phyloP scores from a whole-genome alignment of 202 grass and related monocot genomes.

The Setaria viridis region DNA sequence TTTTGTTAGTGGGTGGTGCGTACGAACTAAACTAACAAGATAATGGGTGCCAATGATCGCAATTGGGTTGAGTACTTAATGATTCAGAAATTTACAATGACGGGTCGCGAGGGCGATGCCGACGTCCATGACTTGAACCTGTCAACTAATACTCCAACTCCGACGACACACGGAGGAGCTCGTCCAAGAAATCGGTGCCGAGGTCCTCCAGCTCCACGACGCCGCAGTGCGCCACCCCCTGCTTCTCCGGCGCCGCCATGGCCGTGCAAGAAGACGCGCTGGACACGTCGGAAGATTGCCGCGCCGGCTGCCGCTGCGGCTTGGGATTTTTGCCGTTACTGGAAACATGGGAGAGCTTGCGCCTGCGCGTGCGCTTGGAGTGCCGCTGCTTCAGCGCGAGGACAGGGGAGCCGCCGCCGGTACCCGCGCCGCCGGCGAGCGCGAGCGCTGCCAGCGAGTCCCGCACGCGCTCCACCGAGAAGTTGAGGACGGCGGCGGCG shows the following conservation, averaged over 20 bases:
- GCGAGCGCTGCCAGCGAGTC: conserved; percentile 29
- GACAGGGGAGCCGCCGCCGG: not conserved
- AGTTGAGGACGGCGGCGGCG: conserved; percentile 63
- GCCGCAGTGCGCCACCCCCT: no score
- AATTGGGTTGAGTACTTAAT: not conserved
- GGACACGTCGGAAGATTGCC: not conserved
- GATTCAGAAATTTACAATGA: not conserved
- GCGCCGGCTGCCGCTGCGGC: not conserved
- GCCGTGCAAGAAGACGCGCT: not conserved
- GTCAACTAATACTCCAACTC: not conserved
- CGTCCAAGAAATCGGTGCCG: conserved; percentile 26
- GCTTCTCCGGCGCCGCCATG: no score
- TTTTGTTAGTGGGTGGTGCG: no score
- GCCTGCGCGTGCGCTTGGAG: conserved; percentile 19
- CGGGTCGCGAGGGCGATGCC: not conserved
- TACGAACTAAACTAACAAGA: not conserved
- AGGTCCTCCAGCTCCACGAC: conserved; percentile 33
- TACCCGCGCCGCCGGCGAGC: conserved; percentile 14
- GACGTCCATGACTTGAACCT: not conserved
- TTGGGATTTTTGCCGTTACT: not conserved
- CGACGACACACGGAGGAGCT: conserved; percentile 13
- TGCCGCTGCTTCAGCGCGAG: conserved; percentile 22
- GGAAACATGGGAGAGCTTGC: not conserved
- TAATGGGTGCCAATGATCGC: not conserved
- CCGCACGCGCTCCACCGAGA: conserved; percentile 45